Evolutionary conservation across 2,329 filamentous ascomycete genomes (phyloP).

Genomic region (Fusarium tupiense): DNA sequence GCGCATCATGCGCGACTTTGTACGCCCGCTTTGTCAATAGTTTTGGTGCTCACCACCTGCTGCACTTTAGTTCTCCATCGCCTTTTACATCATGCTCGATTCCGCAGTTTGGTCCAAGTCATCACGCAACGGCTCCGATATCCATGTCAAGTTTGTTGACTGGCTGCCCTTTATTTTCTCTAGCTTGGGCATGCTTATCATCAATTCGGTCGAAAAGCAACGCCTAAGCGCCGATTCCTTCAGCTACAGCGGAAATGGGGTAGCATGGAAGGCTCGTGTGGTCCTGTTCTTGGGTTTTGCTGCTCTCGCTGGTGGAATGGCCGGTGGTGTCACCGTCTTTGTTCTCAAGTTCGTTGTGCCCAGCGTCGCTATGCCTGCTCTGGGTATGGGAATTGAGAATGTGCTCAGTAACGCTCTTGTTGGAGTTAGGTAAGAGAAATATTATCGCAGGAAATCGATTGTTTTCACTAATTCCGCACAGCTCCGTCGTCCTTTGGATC

Average conservation of each 20-base stretch:
- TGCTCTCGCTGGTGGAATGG: slow-evolving; percentile 72
- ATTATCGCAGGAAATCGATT: not conserved
- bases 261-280: slow-evolving; percentile 75
- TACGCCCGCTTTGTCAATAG: not conserved
- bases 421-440: slow-evolving; percentile 62
- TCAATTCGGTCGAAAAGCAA: slow-evolving; percentile 75
- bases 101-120: slow-evolving; percentile 74
- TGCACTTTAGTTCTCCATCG: slow-evolving; percentile 66
- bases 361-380: slow-evolving; percentile 65
- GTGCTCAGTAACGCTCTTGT: slow-evolving; percentile 72
- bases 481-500: slow-evolving; percentile 72
- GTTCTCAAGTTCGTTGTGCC: slow-evolving; percentile 72
- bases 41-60: slow-evolving; percentile 19
- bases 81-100: slow-evolving; percentile 76
- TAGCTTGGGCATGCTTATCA: slow-evolving; percentile 74
- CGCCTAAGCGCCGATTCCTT: slow-evolving; percentile 71
- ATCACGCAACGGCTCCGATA: slow-evolving; percentile 64
- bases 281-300: slow-evolving; percentile 75
- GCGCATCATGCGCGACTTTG: not conserved
- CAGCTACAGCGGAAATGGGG: slow-evolving; percentile 69
- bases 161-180: slow-evolving; percentile 76
- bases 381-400: slow-evolving; percentile 73
- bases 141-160: slow-evolving; percentile 74
- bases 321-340: slow-evolving; percentile 73
- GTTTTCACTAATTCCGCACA: slow-evolving; percentile 44